Conservation (phyloP, 1,284 basidiomycete species). For the Trichosporon ovoides region DNA sequence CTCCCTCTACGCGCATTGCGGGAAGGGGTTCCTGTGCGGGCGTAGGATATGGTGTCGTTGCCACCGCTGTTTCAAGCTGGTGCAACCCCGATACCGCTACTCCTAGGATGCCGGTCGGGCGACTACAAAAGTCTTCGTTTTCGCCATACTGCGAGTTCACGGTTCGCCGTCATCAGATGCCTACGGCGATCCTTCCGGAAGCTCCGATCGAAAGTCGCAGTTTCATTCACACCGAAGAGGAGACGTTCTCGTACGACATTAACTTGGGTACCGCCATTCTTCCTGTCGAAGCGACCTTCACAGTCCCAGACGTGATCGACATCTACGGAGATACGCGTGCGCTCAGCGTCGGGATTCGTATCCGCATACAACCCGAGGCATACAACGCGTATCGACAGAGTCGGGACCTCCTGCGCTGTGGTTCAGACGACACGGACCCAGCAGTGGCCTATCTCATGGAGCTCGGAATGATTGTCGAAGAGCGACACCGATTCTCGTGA, state of each 20-base stretch:
- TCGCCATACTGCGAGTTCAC: slow-evolving; percentile 24
- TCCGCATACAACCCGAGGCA: slow-evolving; percentile 24
- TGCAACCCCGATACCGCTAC: background rate
- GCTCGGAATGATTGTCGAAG: slow-evolving; percentile 46
- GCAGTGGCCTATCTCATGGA: slow-evolving; percentile 25
- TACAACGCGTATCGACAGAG: background rate
- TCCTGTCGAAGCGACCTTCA: slow-evolving; percentile 33
- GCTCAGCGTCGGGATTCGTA: slow-evolving; percentile 32
- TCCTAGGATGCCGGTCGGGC: background rate
- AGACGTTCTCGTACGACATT: slow-evolving; percentile 1
- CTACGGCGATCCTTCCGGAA: slow-evolving; percentile 16
- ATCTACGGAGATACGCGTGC: slow-evolving; percentile 32
- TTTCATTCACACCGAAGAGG: slow-evolving; percentile 22
- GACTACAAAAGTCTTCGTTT: background rate
- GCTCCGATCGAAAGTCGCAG: slow-evolving; percentile 21
- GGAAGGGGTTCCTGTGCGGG: slow-evolving; percentile 23
- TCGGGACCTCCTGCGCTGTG: background rate
- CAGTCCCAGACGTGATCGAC: slow-evolving; percentile 44
- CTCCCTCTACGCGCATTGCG: slow-evolving; percentile 24
- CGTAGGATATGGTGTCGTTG: slow-evolving; percentile 33
- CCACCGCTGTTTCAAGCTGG: slow-evolving; percentile 33
- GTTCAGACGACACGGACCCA: background rate
- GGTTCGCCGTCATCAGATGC: slow-evolving; percentile 36
- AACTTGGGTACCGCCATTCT: background rate
- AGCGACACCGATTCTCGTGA: slow-evolving; percentile 37